Evolutionary conservation across 768 basidiomycete genomes (phyloP).

Genomic region (Myochromella boudieri): DNA sequence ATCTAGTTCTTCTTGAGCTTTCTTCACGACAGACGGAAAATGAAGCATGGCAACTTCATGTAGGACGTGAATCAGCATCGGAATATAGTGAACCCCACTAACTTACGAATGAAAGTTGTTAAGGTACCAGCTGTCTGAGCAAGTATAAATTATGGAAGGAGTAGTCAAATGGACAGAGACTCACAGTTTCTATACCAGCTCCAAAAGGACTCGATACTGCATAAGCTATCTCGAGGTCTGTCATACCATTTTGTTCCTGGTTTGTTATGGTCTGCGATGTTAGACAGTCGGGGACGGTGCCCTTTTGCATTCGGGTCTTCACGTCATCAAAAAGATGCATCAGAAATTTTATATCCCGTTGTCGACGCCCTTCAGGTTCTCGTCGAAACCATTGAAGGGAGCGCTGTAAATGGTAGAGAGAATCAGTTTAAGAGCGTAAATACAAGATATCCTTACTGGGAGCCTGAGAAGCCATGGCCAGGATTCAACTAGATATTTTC

Average conservation of each 20-base stretch:
- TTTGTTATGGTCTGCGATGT: slow-evolving; percentile 36
- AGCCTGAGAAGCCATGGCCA: slow-evolving; percentile 47
- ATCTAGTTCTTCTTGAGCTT: slow-evolving; percentile 18
- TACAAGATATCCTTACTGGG: slow-evolving; percentile 27
- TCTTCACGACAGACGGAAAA: slow-evolving; percentile 22
- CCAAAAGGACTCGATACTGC: slow-evolving; percentile 44
- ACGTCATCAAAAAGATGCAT: slow-evolving; percentile 41
- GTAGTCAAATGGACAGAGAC: not conserved
- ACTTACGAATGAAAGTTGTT: slow-evolving; percentile 31
- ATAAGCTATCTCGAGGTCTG: slow-evolving; percentile 44
- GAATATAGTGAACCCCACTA: not conserved
- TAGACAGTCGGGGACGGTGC: slow-evolving; percentile 39
- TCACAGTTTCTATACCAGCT: slow-evolving; percentile 45
- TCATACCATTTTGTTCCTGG: slow-evolving; percentile 36
- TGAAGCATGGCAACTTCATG: slow-evolving; percentile 14
- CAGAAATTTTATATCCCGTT: slow-evolving; percentile 37
- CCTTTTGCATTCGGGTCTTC: slow-evolving; percentile 37
- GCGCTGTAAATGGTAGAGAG: slow-evolving; percentile 19
- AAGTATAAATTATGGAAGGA: not conserved
- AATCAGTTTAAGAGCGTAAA: not conserved
- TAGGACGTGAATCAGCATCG: not conserved
- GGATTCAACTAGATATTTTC: slow-evolving; percentile 48
- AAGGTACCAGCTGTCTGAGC: slow-evolving; percentile 32
- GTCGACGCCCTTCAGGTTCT: slow-evolving; percentile 35
- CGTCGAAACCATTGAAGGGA: slow-evolving; percentile 44